A percentile compares a stretch with the other conserved stretches of the same genome.
Evolutionary conservation across 371 early-diverging fungal species (phyloP).

Genomic region (Mucor sp.): DNA sequence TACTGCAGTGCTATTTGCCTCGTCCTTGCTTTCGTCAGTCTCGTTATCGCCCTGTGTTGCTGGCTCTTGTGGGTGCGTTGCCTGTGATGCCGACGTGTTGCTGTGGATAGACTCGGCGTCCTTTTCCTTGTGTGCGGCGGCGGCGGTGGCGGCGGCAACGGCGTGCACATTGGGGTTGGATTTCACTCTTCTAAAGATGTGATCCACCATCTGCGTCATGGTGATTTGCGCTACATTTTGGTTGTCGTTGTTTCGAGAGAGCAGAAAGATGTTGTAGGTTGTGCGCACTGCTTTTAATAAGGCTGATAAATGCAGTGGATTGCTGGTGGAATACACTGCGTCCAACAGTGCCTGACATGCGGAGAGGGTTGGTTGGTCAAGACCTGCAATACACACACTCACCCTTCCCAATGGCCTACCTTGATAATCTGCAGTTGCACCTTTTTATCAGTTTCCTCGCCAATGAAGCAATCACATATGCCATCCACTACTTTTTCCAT

Average conservation of each 20-base stretch:
- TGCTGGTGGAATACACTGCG: conserved; percentile 72
- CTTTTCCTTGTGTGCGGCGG: neutral
- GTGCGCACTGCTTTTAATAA: conserved; percentile 85
- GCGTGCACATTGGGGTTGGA: conserved; percentile 22
- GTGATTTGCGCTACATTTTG: conserved; percentile 89
- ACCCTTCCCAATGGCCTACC: conserved; percentile 25
- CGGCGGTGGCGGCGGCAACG: no score
- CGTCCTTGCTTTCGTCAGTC: neutral
- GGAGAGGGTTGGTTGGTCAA: no score
- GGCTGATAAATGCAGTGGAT: conserved; percentile 74
- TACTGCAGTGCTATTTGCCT: neutral
- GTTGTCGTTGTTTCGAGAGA: conserved; percentile 71
- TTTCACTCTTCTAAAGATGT: conserved; percentile 72
- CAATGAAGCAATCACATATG: conserved; percentile 62
- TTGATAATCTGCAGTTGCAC: conserved; percentile 78
- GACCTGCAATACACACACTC: no score
- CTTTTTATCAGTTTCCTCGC: conserved; percentile 78
- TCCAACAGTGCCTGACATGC: conserved; percentile 81
- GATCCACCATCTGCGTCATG: conserved; percentile 87
- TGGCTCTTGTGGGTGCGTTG: neutral
- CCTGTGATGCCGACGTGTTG: neutral
- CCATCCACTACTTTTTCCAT: conserved; percentile 62
- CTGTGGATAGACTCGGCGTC: neutral
- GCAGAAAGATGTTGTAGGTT: conserved; percentile 69
- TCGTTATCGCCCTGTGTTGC: neutral